These are phyloP conservation scores for Lactifluus subvellereus DNA, from an alignment of 768 basidiomycete species.

Conservation along the genomic window DNA sequence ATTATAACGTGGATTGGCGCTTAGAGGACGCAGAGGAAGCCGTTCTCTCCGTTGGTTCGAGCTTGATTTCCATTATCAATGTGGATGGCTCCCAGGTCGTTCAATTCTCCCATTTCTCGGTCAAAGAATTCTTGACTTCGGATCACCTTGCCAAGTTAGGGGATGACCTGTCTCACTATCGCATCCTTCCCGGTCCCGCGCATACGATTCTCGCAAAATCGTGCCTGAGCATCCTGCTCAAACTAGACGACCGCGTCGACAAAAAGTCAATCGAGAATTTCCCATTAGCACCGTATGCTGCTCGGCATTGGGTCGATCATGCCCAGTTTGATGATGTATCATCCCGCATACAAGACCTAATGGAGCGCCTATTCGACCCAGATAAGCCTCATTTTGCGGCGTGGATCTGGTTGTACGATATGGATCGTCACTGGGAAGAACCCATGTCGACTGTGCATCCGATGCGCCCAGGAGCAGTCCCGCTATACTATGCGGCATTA, in stretches of 20 bases:
- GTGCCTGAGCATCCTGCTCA: background rate
- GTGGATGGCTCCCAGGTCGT: background rate
- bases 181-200: background rate
- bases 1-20: background rate
- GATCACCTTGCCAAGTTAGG: background rate
- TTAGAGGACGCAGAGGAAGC: background rate
- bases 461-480: background rate
- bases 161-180: background rate
- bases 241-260: background rate
- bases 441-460: background rate
- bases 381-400: background rate
- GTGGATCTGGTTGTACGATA: constrained; percentile 8
- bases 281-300: background rate
- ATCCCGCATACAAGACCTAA: background rate
- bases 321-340: background rate
- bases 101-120: constrained; percentile 8
- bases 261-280: background rate
- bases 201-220: background rate
- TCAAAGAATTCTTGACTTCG: constrained; percentile 9
- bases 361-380: background rate
- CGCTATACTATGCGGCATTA: no score
- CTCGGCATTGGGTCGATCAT: constrained; percentile 9
- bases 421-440: background rate
- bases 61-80: background rate
- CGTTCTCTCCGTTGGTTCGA: constrained; percentile 6